Evolutionary conservation across 768 basidiomycete genomes (phyloP), one percentile per base, ranked within the genome.

Genomic region (Butyriboletus loyo): DNA sequence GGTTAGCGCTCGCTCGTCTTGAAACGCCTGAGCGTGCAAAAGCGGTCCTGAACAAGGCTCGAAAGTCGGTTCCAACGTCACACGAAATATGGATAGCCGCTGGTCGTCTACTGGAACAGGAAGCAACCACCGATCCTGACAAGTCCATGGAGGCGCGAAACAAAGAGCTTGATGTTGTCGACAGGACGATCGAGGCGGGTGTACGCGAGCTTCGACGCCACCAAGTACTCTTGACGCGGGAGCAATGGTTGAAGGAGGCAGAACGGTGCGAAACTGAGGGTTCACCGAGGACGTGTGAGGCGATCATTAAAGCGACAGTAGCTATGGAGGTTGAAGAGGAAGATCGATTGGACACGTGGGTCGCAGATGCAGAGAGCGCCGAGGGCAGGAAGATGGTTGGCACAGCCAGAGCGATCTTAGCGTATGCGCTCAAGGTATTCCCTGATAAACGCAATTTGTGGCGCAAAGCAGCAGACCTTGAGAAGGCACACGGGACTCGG

Each of bases 51-150:
- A 98, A 99, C 77, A 94, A 89, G 68, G 97, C 97, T 4, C 86
- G 95, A 45, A 91, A 91, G 63, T 85, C 90, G 8, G 85, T 98
- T 32, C 96, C 95, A 1, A 99, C 97, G 0, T 89, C 87, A 13
- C 95, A 98, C 71, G 97, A 98, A 63, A 98, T 99, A 54, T 99
- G 96, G 95, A 97, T 99, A 55, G 97, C 97, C 2, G 96, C 96
- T 4, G 94, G 88, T 13, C 81, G 94, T 32, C 72, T 98, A 13
- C 77, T 96, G 28, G 97, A 99, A 71, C 96, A 98, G 66, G 86
- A 89, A 57, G 84, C 82, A 3, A 68, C 70, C 24, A 67, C 69
- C 3, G 65, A 72, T 30, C 62, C 72, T 14, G 76, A 76, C 1
- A 83, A 84, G 61, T 58, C 78, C 0, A 69, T 72, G 0, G 80